A percentile compares a stretch with the other conserved stretches of the same genome.
Conservation (phyloP, 257 asterid species). For the Fraxinus americana region DNA sequence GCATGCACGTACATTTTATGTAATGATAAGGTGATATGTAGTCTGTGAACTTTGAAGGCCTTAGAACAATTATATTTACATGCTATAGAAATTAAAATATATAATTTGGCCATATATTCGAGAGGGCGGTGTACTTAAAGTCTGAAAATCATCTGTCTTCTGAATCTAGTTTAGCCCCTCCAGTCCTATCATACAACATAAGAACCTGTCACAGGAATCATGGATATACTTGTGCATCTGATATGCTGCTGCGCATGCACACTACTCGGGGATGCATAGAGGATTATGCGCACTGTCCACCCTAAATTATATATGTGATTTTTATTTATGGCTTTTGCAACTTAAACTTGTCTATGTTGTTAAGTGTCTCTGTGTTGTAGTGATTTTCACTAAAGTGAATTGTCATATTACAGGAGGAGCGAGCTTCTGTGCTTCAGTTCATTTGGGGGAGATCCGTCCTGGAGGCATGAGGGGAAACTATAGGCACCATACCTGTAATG, state of each 20-base stretch:
- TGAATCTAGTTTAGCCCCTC: background rate
- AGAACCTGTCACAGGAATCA: background rate
- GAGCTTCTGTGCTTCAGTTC: constrained; percentile 61
- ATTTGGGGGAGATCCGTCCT: constrained; percentile 83
- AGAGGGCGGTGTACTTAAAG: background rate
- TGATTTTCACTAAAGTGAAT: constrained; percentile 23
- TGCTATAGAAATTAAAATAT: background rate
- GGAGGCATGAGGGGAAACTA: constrained; percentile 88
- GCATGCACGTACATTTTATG: background rate
- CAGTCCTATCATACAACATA: background rate
- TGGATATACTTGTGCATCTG: background rate
- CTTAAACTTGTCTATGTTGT: background rate
- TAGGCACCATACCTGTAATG: constrained; percentile 83
- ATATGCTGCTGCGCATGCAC: background rate
- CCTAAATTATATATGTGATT: background rate
- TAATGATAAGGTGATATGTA: background rate
- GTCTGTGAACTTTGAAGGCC: background rate
- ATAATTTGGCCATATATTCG: background rate
- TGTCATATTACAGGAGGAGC: constrained; percentile 73
- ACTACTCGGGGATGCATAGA: background rate
- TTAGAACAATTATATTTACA: background rate
- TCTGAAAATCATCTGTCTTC: background rate
- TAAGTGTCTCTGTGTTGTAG: background rate
- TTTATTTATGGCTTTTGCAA: background rate
- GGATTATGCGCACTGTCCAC: background rate